A percentile compares a stretch with the other conserved stretches of the same genome.
Evolutionary conservation across 2,329 filamentous ascomycete species (phyloP).

Genomic region (Sordariomycetes sp.): DNA sequence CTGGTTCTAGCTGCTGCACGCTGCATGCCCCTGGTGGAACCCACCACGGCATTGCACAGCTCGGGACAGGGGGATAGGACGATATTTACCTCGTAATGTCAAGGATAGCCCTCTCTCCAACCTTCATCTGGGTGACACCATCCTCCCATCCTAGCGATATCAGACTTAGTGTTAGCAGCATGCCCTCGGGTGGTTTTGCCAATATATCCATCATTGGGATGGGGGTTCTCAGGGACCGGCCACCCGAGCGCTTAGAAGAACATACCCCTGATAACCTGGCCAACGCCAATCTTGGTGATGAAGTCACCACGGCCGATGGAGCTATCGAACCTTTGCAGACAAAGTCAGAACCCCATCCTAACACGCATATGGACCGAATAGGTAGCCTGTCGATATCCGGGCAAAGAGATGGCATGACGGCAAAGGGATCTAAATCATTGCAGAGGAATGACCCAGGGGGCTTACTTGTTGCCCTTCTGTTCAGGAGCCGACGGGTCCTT

Average conservation of each 20-base stretch:
- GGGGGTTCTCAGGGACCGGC: not conserved
- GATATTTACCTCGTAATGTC: conserved; percentile 62
- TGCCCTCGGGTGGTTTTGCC: not conserved
- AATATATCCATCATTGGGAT: not conserved
- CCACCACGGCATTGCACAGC: not conserved
- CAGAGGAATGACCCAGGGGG: conserved; percentile 7
- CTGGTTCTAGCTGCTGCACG: not conserved
- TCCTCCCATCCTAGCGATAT: conserved; percentile 62
- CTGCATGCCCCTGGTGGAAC: not conserved
- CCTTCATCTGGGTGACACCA: conserved; percentile 73
- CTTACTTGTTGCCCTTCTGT: conserved; percentile 64
- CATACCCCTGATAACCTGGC: conserved; percentile 77
- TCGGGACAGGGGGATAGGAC: not conserved
- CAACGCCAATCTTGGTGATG: conserved; percentile 66
- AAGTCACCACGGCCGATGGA: conserved; percentile 73
- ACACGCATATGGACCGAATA: not conserved
- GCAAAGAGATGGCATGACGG: not conserved
- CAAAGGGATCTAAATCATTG: not conserved
- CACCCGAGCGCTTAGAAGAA: not conserved
- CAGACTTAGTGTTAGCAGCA: not conserved
- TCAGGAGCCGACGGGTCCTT: conserved; percentile 52
- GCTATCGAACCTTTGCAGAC: conserved; percentile 66
- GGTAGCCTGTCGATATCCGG: not conserved
- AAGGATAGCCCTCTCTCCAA: conserved; percentile 82
- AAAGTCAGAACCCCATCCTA: not conserved